Evolutionary conservation across 495 filamentous ascomycete genomes (phyloP).

Genomic region (Clavariopsis aquatica): DNA sequence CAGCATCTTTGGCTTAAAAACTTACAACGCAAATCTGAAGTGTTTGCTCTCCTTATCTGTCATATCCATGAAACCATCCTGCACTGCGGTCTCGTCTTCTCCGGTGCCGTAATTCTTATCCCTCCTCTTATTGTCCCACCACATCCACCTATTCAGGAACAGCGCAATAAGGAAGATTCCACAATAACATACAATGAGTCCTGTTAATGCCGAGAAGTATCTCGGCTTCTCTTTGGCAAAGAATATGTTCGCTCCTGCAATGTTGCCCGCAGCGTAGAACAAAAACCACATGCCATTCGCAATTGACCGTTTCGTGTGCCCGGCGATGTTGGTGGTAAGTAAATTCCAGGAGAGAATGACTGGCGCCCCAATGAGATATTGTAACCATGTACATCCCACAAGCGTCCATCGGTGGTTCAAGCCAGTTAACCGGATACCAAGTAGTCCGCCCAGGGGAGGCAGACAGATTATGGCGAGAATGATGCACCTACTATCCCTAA

Average conservation of each 20-base stretch:
- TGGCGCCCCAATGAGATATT: conserved; percentile 60
- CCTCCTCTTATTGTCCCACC: conserved; percentile 57
- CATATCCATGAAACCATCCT: conserved; percentile 58
- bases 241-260: conserved; percentile 59
- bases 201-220: conserved; percentile 62
- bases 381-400: conserved; percentile 60
- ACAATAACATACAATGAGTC: conserved; percentile 64
- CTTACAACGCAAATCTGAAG: conserved; percentile 43
- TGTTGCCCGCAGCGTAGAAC: conserved; percentile 44
- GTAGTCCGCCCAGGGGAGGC: conserved; percentile 50
- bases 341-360: conserved; percentile 50
- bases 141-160: conserved; percentile 43
- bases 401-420: conserved; percentile 54
- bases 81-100: conserved; percentile 53
- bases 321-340: conserved; percentile 58
- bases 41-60: conserved; percentile 63
- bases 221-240: conserved; percentile 57
- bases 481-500: conserved; percentile 41
- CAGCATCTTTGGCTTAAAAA: too few relatives aligned
- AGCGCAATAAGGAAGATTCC: conserved; percentile 51
- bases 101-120: conserved; percentile 54
- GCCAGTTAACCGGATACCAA: conserved; percentile 50
- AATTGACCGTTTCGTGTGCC: conserved; percentile 65
- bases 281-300: conserved; percentile 61
- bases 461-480: conserved; percentile 45